These are phyloP conservation scores for Citropsis articulata DNA, from an alignment of 345 rosid genomes.

Conservation along the genomic window DNA sequence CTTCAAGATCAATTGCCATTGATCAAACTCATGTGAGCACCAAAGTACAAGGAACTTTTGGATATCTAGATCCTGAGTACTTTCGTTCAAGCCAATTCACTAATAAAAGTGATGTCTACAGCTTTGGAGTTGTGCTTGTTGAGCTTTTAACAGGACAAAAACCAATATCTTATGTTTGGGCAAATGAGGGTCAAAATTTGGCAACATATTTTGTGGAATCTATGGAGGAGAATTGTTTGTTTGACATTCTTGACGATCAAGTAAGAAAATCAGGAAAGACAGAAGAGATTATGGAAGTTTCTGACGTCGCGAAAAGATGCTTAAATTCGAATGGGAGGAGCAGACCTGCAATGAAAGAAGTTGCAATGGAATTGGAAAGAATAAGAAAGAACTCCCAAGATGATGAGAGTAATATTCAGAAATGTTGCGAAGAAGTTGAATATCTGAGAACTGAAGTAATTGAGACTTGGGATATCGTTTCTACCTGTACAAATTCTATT, in stretches of 20 bases:
- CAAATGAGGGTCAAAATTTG: background rate
- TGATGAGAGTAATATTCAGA: background rate
- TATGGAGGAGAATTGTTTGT: background rate
- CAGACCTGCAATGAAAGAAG: constrained; percentile 8
- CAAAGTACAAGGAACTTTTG: background rate
- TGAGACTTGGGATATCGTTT: background rate
- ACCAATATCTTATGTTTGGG: background rate
- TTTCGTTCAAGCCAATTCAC: background rate
- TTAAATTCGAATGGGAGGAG: background rate
- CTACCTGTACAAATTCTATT: background rate
- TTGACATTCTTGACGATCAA: background rate
- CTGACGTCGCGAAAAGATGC: background rate
- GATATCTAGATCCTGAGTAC: background rate
- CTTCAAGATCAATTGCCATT: background rate
- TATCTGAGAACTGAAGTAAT: background rate
- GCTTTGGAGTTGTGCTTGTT: constrained; percentile 11
- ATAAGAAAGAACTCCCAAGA: background rate
- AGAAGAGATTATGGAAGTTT: background rate
- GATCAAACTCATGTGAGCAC: constrained; percentile 6
- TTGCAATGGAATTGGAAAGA: background rate
- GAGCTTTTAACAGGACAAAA: background rate
- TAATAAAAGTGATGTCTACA: background rate
- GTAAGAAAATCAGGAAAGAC: background rate
- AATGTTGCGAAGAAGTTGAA: background rate
- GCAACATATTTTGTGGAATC: background rate